Percentiles rank a stretch among this genome's conserved stretches.
Evolutionary conservation across 2,329 filamentous ascomycete genomes (phyloP).

Genomic region (Mycosphaerella arachidis): DNA sequence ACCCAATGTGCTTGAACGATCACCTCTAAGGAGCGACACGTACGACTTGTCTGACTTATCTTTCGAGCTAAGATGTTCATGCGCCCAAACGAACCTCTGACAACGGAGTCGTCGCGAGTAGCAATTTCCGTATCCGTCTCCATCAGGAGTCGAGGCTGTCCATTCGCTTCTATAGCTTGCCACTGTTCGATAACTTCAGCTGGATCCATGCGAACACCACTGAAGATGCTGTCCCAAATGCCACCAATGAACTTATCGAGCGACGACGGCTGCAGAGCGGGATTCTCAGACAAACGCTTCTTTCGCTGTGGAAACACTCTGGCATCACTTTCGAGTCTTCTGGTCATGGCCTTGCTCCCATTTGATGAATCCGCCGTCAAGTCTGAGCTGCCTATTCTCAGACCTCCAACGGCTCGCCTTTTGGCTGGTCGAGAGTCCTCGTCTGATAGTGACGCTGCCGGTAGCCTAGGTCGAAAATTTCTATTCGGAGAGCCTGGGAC

Average conservation of each 20-base stretch:
- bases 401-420: constrained; percentile 32
- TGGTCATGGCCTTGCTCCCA: constrained; percentile 7
- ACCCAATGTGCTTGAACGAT: constrained; percentile 56
- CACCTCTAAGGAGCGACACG: constrained; percentile 55
- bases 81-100: constrained; percentile 34
- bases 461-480: constrained; percentile 8
- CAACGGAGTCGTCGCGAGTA: constrained; percentile 15
- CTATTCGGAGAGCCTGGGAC: constrained; percentile 2
- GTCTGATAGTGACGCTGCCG: constrained; percentile 3
- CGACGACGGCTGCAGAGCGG: constrained; percentile 44
- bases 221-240: constrained; percentile 49
- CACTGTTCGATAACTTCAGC: constrained; percentile 34
- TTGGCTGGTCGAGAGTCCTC: constrained; percentile 39
- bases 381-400: constrained; percentile 26
- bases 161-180: constrained; percentile 30
- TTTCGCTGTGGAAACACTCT: constrained; percentile 27
- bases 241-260: constrained; percentile 47
- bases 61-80: constrained; percentile 44
- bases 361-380: constrained; percentile 4
- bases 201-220: constrained; percentile 40
- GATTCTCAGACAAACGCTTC: constrained; percentile 33
- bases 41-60: constrained; percentile 48
- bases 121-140: constrained; percentile 21
- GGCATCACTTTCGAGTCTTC: constrained; percentile 21
- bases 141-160: constrained; percentile 25